Evolutionary conservation across 2,329 filamentous ascomycete genomes (phyloP), one percentile per base, ranked within the genome.

Genomic region (Microdochium paspali): DNA sequence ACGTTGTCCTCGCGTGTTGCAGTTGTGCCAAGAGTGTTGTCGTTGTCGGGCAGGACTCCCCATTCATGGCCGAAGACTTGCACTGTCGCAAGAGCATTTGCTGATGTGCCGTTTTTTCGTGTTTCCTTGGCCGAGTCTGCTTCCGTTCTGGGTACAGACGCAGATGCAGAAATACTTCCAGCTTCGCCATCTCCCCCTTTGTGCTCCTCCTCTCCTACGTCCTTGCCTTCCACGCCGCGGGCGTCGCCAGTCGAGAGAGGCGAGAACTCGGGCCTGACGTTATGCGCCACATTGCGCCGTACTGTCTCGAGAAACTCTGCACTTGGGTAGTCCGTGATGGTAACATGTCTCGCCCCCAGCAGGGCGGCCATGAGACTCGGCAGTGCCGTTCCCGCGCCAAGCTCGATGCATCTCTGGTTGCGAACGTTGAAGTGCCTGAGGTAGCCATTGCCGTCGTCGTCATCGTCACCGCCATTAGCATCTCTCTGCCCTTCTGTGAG

Each of bases 281-380:
- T 85, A 26, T 67, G 68, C 7, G 61, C 54, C 9, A 84, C 68
- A 58, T 88, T 89, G 5, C 58, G 61, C 13, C 62, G 61, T 32
- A 88, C 73, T 32, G 80, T 81, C 28, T 67, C 61, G 35, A 89
- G 62, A 18, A 87, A 73, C 7, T 72, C 67, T 1, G 70, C 65
- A 0, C 83, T 72, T 0, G 85, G 84, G 57, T 87, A 88, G 63
- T 88, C 85, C 13, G 80, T 83, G 23, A 84, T 73, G 24, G 75
- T 67, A 4, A 84, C 74, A 60, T 75, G 55, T 24, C 51, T 31
- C 3, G 73, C 77, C 24, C 74, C 73, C 7, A 73, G 56, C 23
- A 78, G 57, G 0, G 66, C 68, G 3, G 68, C 65, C 60, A 80
- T 62, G 28, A 78, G 68, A 28, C 71, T 73, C 3, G 75, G 72